Percentiles rank a stretch among this genome's conserved stretches.
Evolutionary conservation across 805 yeast species (phyloP).

Genomic region (Starmerella potacharoeniae): DNA sequence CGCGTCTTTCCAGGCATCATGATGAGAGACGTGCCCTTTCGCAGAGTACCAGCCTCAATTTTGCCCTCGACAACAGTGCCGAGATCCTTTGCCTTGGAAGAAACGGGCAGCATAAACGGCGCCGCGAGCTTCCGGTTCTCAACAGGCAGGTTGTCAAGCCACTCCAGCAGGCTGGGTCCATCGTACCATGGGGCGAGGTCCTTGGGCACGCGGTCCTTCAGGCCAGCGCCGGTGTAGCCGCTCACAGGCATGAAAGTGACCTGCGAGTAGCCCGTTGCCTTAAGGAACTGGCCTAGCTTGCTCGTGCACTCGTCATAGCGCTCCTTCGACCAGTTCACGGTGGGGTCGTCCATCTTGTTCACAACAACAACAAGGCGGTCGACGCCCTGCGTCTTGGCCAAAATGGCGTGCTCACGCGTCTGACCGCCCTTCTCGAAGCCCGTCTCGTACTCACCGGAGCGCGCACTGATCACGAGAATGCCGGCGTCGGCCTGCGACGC

Average conservation of each 20-base stretch:
- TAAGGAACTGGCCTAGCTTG: constrained; percentile 62
- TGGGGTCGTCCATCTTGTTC: constrained; percentile 98
- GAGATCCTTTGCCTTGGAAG: constrained; percentile 90
- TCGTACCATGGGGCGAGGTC: constrained; percentile 81
- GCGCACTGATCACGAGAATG: constrained; percentile 88
- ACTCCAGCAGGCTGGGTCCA: constrained; percentile 88
- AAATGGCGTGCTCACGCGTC: constrained; percentile 92
- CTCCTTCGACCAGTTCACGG: constrained; percentile 90
- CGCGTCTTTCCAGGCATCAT: constrained; percentile 84
- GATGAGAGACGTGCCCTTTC: constrained; percentile 61
- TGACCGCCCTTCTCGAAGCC: constrained; percentile 99
- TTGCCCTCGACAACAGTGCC: constrained; percentile 98
- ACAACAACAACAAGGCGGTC: constrained; percentile 86
- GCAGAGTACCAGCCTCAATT: constrained; percentile 88
- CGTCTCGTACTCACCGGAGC: constrained; percentile 99
- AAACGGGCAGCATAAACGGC: constrained; percentile 94
- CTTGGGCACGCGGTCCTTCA: constrained; percentile 69
- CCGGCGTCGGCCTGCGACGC: constrained; percentile 99
- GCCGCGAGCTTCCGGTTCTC: constrained; percentile 80
- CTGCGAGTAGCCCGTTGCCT: constrained; percentile 81
- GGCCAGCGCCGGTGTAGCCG: constrained; percentile 94
- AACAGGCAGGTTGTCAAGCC: constrained; percentile 68
- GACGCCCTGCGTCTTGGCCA: constrained; percentile 98
- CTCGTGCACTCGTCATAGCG: constrained; percentile 91
- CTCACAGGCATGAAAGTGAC: constrained; percentile 93